Base-by-base conservation (phyloP, 306 rosid species). In the Parietaria judaica region DNA sequence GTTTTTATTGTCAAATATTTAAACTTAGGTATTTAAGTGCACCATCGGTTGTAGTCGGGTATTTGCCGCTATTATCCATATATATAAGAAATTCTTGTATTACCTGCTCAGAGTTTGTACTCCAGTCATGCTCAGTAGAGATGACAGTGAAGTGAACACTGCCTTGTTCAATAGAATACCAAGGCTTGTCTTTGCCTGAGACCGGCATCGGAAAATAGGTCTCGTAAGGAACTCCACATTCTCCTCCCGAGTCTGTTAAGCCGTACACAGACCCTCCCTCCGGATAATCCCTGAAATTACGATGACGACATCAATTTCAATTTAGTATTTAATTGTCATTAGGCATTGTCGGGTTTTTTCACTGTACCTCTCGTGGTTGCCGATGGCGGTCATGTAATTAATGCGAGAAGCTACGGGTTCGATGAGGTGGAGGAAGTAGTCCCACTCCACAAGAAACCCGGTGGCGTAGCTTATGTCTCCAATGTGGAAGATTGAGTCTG, bases 391-490 rank as follows among this genome's bases (percentile, higher is more conserved):
- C 97, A 91, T 91, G 82, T 87, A 91, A 8, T 95, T 75, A 67
- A 85, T 43, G 48, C 66, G 75, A 41, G 96, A 87, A 46, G 97
- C 89, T 4, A 85, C 72, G 1, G 89, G 95, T 10, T 5, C 63
- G 64, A 91, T 85, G 16, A 74, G 91, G 34, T 73, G 41, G 60
- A 91, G 83, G 56, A 91, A 91, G 73, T 72, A 85, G 69, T 91
- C 96, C 97, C 97, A 87, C 72, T 87, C 97, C 3, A 74, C 92
- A 8, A 91, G 80, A 64, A 91, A 91, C 8, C 96, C 96, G 15
- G 95, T 85, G 49, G 96, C 95, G 16, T 87, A 91, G 79, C 97
- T 91, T 72, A 91, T 91, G 66, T 91, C 96, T 76, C 97, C 96
- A 61, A 91, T 87, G 77, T 91, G 97, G 76, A 91, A 83, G 45